These are phyloP conservation scores for Colletotrichum sp. DNA, from an alignment of 2,329 filamentous ascomycete genomes.

Conservation along the genomic window DNA sequence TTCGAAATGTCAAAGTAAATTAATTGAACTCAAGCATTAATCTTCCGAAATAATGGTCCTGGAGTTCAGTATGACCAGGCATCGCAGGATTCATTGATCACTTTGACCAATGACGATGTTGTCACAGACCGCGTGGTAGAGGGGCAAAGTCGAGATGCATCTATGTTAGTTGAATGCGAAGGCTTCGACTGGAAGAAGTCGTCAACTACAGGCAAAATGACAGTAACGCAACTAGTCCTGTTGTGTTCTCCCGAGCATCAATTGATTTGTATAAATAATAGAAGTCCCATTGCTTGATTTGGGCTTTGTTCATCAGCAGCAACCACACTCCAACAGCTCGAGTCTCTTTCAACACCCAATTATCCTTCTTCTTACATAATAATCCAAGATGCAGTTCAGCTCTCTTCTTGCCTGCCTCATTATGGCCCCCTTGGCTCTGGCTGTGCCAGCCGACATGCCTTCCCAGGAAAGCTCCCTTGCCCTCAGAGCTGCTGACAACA, in stretches of 20 bases:
- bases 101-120: not conserved
- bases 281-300: rapidly evolving
- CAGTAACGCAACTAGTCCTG: rapidly evolving
- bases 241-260: rapidly evolving
- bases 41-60: not conserved
- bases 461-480: not conserved
- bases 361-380: not conserved
- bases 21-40: not conserved
- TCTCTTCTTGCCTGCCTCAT: not conserved
- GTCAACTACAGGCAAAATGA: not conserved
- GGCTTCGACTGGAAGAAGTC: not conserved
- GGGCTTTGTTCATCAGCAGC: not conserved
- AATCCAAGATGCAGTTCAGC: not conserved
- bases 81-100: not conserved
- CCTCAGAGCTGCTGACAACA: not conserved
- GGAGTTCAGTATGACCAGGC: rapidly evolving
- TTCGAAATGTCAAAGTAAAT: not conserved
- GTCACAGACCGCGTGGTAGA: not conserved
- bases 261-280: not conserved
- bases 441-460: not conserved
- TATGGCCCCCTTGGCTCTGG: not conserved
- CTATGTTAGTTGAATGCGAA: not conserved
- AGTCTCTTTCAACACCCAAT: not conserved
- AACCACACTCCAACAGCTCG: not conserved
- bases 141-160: not conserved